Conservation (phyloP, 352 stramenopile genomes). For the Globisporangium spiculum region DNA sequence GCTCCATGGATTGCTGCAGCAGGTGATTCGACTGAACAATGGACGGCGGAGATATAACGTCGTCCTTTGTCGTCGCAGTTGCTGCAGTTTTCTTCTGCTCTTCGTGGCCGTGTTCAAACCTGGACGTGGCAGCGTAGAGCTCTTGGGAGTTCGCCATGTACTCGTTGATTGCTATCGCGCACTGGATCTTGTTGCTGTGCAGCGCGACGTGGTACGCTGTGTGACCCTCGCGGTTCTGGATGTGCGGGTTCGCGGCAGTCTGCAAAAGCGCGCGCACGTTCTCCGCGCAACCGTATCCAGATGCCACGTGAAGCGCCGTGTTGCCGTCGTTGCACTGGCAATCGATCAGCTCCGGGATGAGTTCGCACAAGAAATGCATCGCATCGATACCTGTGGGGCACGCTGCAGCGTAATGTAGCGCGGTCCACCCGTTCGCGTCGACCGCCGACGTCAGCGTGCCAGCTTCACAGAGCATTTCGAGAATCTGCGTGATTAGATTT, state of each 20-base stretch:
- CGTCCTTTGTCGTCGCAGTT: background rate
- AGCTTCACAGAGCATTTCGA: conserved; percentile 49
- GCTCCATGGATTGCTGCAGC: conserved; percentile 4
- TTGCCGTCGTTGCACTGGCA: conserved; percentile 48
- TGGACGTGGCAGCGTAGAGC: conserved; percentile 14
- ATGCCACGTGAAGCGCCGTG: conserved; percentile 59
- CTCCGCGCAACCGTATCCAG: conserved; percentile 50
- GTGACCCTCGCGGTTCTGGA: conserved; percentile 37
- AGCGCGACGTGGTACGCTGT: conserved; percentile 56
- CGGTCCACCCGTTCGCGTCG: conserved; percentile 64
- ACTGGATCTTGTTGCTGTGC: conserved; percentile 55
- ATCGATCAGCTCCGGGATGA: conserved; percentile 49
- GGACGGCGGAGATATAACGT: background rate
- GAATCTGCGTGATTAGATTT: conserved; percentile 22
- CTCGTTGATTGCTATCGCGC: conserved; percentile 48
- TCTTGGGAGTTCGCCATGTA: conserved; percentile 40
- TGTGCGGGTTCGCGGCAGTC: conserved; percentile 48
- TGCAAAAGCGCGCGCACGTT: conserved; percentile 54
- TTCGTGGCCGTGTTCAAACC: background rate
- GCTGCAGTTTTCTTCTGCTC: background rate
- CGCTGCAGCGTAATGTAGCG: conserved; percentile 57
- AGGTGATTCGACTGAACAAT: background rate
- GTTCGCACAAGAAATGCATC: conserved; percentile 55
- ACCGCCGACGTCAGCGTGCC: conserved; percentile 27
- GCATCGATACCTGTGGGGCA: conserved; percentile 34